Base-by-base conservation (phyloP, 1,139 yeast species). In the Hansenula sp. region DNA sequence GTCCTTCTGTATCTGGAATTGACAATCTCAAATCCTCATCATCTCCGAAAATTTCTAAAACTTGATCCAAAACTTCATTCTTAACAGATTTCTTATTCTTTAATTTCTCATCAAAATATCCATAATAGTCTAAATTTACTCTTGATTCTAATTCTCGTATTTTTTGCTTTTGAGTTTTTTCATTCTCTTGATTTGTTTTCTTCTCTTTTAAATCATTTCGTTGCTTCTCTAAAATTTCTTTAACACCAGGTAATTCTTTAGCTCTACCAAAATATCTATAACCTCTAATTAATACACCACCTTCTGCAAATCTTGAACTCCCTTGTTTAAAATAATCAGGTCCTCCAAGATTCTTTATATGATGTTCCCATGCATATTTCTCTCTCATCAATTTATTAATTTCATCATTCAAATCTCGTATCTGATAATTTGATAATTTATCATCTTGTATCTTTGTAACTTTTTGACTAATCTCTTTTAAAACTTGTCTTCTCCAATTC, bases 261-360 rank as follows among this genome's bases (percentile, higher is more conserved):
- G 96, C 96, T 37, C 96, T 63, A 0, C 97, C 97, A 62, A 79
- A 89, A 59, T 86, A 89, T 47, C 85, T 64, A 52, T 38, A 49
- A 6, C 55, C 57, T 33, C 47, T 47, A 18, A 47, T 46, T 44
- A 36, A 47, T 34, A 44, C 43, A 18, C 43, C 46, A 30, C 34
- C 46, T 25, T 47, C 33, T 11, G 41, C 38, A n/a, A 44, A 54
- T 30, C 56, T 56, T 18, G 55, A 53, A 9, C 36, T 29, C 9
- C 32, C 34, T 13, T 60, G 55, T 38, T 51, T 17, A 2, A 75
- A 53, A 52, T 78, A 76, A 53, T 83, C 82, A 6, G 84, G 79
- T 0, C 95, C 95, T 2, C 89, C 89, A 2, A 87, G 62, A 17
- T 74, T 24, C 42, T 71, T 70, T 36, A 89, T 79, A 44, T 80